phyloP scores from a whole-genome alignment of 2,329 filamentous ascomycete species.

The Bipolaris oryzae region DNA sequence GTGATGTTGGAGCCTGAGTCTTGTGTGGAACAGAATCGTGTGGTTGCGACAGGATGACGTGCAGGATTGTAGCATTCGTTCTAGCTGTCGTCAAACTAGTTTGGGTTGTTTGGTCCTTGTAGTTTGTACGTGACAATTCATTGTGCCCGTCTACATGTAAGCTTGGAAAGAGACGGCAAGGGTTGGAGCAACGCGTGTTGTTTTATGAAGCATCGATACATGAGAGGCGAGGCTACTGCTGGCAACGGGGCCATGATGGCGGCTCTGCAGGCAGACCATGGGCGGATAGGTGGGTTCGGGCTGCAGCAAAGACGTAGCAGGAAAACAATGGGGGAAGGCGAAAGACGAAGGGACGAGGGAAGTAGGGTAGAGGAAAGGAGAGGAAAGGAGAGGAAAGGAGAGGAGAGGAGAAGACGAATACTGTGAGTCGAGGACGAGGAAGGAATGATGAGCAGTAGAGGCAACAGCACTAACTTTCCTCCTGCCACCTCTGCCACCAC shows the following conservation, averaged over 20 bases:
- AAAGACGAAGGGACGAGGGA: background rate
- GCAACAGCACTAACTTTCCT: background rate
- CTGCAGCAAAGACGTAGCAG: background rate
- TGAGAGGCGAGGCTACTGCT: background rate
- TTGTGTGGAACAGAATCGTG: background rate
- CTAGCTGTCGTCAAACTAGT: background rate
- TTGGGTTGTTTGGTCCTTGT: background rate
- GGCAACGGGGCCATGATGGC: background rate
- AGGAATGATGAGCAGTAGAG: conserved; percentile 2
- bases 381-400: conserved; percentile 2
- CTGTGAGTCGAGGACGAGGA: conserved; percentile 1
- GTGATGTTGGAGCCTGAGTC: too few relatives aligned
- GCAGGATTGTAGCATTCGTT: background rate
- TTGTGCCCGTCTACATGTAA: background rate
- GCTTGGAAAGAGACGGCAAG: background rate
- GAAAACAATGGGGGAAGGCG: background rate
- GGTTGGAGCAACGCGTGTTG: background rate
- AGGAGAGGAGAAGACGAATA: background rate
- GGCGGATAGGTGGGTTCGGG: background rate
- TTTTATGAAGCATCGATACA: background rate
- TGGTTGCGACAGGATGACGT: background rate
- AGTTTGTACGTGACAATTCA: background rate
- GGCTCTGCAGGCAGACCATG: background rate
- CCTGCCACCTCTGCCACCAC: background rate
- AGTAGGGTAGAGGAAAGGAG: background rate